Evolutionary conservation across 257 asterid genomes (phyloP).

Genomic region (Sherardia arvensis): DNA sequence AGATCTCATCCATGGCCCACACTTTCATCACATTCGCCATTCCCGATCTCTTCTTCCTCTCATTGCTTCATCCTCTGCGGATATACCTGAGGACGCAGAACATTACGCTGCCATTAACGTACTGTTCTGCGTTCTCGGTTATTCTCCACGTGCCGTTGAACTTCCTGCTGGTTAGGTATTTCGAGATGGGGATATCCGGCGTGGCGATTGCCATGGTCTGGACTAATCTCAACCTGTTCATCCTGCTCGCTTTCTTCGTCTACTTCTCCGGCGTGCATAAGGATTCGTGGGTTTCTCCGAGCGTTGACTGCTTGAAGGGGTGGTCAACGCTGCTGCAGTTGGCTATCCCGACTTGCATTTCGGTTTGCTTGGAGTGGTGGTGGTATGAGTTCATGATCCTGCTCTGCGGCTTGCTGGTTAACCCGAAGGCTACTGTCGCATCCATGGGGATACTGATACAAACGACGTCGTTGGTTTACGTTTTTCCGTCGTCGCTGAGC

Average conservation of each 20-base stretch:
- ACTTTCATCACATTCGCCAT: slow-evolving; percentile 66
- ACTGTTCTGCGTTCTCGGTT: slow-evolving; percentile 54
- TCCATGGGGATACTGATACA: slow-evolving; percentile 89
- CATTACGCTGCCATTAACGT: slow-evolving; percentile 64
- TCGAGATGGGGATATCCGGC: slow-evolving; percentile 57
- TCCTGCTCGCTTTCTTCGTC: slow-evolving; percentile 37
- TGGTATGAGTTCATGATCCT: slow-evolving; percentile 93
- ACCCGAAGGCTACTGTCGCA: slow-evolving; percentile 72
- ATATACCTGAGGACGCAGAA: slow-evolving; percentile 69
- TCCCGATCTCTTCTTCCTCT: slow-evolving; percentile 75
- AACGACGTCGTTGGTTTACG: slow-evolving; percentile 78
- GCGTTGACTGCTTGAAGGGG: slow-evolving; percentile 54
- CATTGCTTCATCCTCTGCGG: slow-evolving; percentile 69
- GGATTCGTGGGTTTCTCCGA: slow-evolving; percentile 63
- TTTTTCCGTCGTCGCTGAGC: slow-evolving; percentile 74
- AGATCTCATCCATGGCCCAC: slow-evolving; percentile 68
- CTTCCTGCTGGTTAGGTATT: slow-evolving; percentile 44
- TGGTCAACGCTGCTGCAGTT: slow-evolving; percentile 60
- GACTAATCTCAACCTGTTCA: slow-evolving; percentile 61
- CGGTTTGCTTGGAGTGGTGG: slow-evolving; percentile 96
- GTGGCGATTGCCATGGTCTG: slow-evolving; percentile 77
- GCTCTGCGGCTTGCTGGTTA: slow-evolving; percentile 59
- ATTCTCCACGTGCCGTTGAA: slow-evolving; percentile 64
- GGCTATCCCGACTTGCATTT: slow-evolving; percentile 72
- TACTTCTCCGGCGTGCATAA: slow-evolving; percentile 58